These are phyloP conservation scores for Nidula niveotomentosa DNA, from an alignment of 1,284 basidiomycete species.

Conservation along the genomic window DNA sequence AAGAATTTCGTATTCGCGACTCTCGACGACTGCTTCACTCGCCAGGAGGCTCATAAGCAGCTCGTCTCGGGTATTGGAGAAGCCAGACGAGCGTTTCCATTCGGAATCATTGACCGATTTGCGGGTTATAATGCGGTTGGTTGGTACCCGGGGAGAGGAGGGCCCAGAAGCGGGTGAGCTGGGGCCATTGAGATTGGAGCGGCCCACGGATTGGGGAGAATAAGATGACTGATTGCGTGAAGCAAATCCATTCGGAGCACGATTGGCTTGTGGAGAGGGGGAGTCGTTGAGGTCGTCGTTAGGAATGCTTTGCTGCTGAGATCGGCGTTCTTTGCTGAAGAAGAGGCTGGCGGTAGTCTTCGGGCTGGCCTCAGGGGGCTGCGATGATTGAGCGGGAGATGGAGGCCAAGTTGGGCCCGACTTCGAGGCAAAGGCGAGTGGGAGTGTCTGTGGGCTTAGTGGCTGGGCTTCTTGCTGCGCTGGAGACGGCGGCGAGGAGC, in stretches of 20 bases:
- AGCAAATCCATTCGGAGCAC: no score
- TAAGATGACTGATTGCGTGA: background rate
- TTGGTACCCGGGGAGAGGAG: constrained; percentile 9
- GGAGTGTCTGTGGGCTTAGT: constrained; percentile 16
- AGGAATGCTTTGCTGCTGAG: constrained; percentile 24
- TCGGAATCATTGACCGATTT: constrained; percentile 31
- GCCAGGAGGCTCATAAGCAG: constrained; percentile 82
- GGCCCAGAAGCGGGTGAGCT: constrained; percentile 34
- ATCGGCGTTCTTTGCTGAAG: constrained; percentile 53
- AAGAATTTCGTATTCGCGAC: constrained; percentile 72
- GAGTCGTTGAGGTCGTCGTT: constrained; percentile 12
- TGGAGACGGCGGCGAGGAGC: constrained; percentile 39
- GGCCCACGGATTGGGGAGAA: constrained; percentile 3
- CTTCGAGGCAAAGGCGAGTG: constrained; percentile 13
- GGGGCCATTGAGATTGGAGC: constrained; percentile 6
- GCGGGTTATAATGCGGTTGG: constrained; percentile 5
- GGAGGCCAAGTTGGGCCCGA: constrained; percentile 46
- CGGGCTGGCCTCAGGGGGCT: constrained; percentile 10
- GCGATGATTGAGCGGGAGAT: constrained; percentile 22
- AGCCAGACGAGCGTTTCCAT: constrained; percentile 39
- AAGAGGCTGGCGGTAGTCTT: constrained; percentile 43
- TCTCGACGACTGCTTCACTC: constrained; percentile 85
- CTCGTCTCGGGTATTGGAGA: constrained; percentile 66
- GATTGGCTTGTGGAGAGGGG: background rate
- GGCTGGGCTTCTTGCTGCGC: constrained; percentile 16